Base-by-base conservation (phyloP, 2,329 filamentous ascomycete genomes). In the Endothia cerciana region DNA sequence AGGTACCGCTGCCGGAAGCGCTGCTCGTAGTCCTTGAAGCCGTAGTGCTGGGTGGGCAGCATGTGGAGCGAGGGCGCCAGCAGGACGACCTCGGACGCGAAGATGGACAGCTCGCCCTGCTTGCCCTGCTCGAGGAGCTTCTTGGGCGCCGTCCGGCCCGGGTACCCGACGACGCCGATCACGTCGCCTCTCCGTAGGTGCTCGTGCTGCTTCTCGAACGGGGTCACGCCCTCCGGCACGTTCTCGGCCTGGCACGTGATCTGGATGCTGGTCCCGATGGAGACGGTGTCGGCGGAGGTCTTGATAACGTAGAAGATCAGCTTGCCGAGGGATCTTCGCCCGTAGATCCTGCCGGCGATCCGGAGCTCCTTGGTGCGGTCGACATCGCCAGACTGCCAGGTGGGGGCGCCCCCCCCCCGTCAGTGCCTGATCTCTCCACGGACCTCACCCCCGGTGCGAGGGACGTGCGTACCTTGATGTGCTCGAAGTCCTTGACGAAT, bases 1-100 rank as follows among this genome's bases (percentile, higher is more conserved):
- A 99, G 88, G 78, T 97, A 97, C 67, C 94, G 88, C 82, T 97
- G 92, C 73, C 96, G 91, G 85, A 93, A 94, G 68, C 95, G 89
- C 79, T 94, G 91, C 80, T 99, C 95, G 76, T 93, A 88, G 77
- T 98, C 94, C 85, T 97, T 94, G 84, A 98, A 93, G 69, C 94
- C 94, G 77, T 93, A 97, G 80, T 94, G 90, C 78, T 95, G 93
- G 68, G 91, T 90, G 65, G 95, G 95, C 71, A 96, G 85, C 82
- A 92, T 90, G 79, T 97, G 94, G 74, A 99, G 81, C 79, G 94
- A 98, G 10, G 95, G 95, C 0, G 94, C 91, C 68, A 99, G 85
- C 56, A 98, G 89, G 51, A 91, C 83, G 70, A 99, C 85, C 79
- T 97, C 91, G 61, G 87, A 89, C 1, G 95, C 95, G 75, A 97